These are phyloP conservation scores for Ulota crispa DNA, from an alignment of 225 moss, liverwort and hornwort genomes.

Conservation along the genomic window DNA sequence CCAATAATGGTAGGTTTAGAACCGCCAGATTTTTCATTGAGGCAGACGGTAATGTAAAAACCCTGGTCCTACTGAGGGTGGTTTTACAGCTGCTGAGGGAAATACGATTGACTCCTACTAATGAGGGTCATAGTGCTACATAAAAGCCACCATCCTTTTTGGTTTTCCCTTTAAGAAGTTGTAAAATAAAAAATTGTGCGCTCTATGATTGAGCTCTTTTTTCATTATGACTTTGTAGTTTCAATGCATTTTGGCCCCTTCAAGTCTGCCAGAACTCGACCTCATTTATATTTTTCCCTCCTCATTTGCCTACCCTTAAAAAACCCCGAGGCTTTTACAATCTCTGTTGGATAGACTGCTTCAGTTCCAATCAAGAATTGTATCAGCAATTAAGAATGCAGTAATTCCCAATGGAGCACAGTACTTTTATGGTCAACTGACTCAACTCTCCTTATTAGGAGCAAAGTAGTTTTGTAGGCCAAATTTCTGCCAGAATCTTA, in stretches of 20 bases:
- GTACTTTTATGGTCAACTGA: not conserved
- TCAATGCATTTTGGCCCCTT: slow-evolving; percentile 14
- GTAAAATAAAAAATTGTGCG: not conserved
- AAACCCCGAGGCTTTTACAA: not conserved
- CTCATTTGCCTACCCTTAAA: not conserved
- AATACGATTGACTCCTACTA: slow-evolving; percentile 7
- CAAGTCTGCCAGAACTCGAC: slow-evolving; percentile 9
- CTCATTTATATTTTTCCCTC: not conserved
- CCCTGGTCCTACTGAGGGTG: not conserved
- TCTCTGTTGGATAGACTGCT: not conserved
- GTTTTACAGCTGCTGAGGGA: not conserved
- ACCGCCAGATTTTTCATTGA: not conserved
- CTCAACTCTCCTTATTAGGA: not conserved
- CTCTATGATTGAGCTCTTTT: slow-evolving; percentile 30
- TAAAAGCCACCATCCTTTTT: not conserved
- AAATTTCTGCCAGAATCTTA: too few species aligned
- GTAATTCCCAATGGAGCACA: not conserved
- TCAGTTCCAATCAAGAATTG: not conserved
- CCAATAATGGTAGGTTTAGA: slow-evolving; percentile 25
- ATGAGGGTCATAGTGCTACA: slow-evolving; percentile 10
- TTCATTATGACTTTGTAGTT: not conserved
- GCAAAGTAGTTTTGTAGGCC: not conserved
- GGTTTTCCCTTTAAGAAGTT: not conserved
- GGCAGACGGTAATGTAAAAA: slow-evolving; percentile 9
- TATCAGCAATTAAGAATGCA: not conserved